phyloP scores from a whole-genome alignment of 73 alveolate species.

The Paramecium tetraurelia region DNA sequence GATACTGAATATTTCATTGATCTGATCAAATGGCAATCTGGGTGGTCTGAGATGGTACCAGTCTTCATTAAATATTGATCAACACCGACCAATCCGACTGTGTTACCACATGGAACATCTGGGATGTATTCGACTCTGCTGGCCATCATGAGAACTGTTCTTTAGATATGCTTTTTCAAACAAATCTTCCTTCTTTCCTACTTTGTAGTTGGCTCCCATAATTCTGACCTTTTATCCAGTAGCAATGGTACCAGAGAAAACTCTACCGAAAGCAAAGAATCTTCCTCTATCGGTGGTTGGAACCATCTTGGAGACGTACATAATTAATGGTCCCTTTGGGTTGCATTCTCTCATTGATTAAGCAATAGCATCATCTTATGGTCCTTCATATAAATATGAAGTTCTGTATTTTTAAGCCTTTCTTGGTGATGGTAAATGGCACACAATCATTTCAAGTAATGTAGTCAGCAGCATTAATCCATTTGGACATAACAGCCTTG shows the following conservation, averaged over 20 bases:
- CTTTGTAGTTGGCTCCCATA: conserved; percentile 98
- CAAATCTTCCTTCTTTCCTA: conserved; percentile 97
- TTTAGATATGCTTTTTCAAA: conserved; percentile 90
- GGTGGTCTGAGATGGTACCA: conserved; percentile 96
- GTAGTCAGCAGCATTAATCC: conserved; percentile 99
- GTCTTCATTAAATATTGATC: conserved; percentile 94
- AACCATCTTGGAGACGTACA: conserved; percentile 98
- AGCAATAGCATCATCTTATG: conserved; percentile 97
- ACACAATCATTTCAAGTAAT: conserved; percentile 96
- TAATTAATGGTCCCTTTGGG: conserved; percentile 98
- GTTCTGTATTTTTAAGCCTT: conserved; percentile 98
- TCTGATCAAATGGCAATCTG: conserved; percentile 93
- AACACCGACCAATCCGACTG: conserved; percentile 96
- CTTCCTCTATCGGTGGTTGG: conserved; percentile 98
- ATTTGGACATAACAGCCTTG: conserved; percentile 89
- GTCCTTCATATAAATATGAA: conserved; percentile 98
- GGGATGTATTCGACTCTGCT: conserved; percentile 91
- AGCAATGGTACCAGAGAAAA: conserved; percentile 97
- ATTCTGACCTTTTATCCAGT: conserved; percentile 98
- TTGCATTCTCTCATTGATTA: conserved; percentile 94
- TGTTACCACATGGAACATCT: conserved; percentile 99
- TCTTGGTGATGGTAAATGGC: conserved; percentile 98
- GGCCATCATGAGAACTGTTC: conserved; percentile 95
- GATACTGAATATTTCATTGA: conserved; percentile 98
- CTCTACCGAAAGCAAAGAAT: conserved; percentile 99